Evolutionary conservation across 495 filamentous ascomycete species (phyloP).

Genomic region (Aspergillus heteromorphus): DNA sequence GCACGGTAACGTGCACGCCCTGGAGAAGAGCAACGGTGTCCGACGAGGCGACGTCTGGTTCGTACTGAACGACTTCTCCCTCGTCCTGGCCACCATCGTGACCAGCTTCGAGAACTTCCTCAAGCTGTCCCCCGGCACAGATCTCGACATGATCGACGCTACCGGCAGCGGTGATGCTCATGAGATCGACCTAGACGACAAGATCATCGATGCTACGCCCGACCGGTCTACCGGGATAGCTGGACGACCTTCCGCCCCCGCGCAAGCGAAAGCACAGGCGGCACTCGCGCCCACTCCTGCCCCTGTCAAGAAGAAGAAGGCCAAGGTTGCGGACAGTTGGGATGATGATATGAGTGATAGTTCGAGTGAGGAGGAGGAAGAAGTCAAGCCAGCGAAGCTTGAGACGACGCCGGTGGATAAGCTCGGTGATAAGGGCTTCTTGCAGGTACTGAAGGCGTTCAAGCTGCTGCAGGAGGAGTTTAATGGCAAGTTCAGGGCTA

Average conservation of each 20-base stretch:
- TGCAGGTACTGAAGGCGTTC: constrained; percentile 47
- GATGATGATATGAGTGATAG: constrained; percentile 13
- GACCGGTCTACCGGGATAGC: not conserved
- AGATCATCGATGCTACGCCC: not conserved
- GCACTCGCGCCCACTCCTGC: not conserved
- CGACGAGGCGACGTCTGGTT: constrained; percentile 63
- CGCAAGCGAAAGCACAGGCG: not conserved
- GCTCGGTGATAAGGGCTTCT: constrained; percentile 31
- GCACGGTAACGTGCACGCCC: constrained; percentile 53
- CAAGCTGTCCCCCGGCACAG: constrained; percentile 4
- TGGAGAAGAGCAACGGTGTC: constrained; percentile 56
- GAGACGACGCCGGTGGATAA: too few species aligned
- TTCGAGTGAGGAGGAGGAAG: not conserved
- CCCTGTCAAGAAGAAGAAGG: not conserved
- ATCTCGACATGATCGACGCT: constrained; percentile 15
- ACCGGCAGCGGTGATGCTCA: constrained; percentile 13
- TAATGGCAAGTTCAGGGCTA: constrained; percentile 59
- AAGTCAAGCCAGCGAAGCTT: not conserved
- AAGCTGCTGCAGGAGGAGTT: constrained; percentile 53
- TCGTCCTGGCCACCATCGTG: constrained; percentile 61
- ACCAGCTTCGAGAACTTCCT: constrained; percentile 18
- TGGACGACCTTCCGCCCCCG: not conserved
- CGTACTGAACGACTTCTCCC: constrained; percentile 61
- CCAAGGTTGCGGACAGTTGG: constrained; percentile 16
- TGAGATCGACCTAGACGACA: constrained; percentile 11